These are phyloP conservation scores for Penicillium samsonianum DNA, from an alignment of 495 filamentous ascomycete species.

Conservation along the genomic window DNA sequence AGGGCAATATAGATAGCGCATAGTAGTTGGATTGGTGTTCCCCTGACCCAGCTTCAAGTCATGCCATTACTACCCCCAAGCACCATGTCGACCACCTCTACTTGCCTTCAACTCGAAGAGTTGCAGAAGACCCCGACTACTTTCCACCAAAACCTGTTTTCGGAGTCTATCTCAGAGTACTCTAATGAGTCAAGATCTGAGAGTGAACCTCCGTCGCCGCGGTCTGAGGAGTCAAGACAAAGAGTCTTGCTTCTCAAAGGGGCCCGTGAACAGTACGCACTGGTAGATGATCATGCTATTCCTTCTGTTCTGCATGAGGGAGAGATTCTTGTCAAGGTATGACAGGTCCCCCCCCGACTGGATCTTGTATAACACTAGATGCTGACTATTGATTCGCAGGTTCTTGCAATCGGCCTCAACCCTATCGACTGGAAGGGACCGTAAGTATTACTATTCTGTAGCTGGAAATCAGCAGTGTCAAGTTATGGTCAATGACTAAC, in stretches of 20 bases:
- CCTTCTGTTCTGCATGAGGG: constrained; percentile 44
- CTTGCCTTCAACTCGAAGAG: constrained; percentile 29
- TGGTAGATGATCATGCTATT: constrained; percentile 50
- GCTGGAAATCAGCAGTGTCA: neutral
- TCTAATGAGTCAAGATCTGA: constrained; percentile 9
- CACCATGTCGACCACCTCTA: constrained; percentile 33
- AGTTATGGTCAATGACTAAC: constrained; percentile 9
- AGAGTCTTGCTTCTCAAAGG: constrained; percentile 39
- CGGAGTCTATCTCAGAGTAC: constrained; percentile 3
- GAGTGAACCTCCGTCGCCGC: neutral
- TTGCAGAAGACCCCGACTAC: constrained; percentile 17
- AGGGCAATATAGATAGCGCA: constrained; percentile 22
- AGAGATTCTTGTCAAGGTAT: constrained; percentile 58
- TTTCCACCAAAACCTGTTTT: constrained; percentile 23
- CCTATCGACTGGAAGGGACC: constrained; percentile 75
- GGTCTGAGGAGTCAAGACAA: constrained; percentile 25
- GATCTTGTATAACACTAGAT: constrained; percentile 4
- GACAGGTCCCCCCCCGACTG: neutral
- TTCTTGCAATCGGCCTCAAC: constrained; percentile 63
- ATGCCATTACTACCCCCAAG: constrained; percentile 22
- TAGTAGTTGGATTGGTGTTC: neutral
- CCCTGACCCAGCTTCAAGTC: constrained; percentile 2
- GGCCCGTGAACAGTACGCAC: constrained; percentile 40
- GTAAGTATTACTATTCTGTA: constrained; percentile 38
- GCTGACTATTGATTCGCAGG: constrained; percentile 25